These are phyloP conservation scores for Chlorella sp. DNA, from an alignment of 139 green algal genomes.

Conservation along the genomic window DNA sequence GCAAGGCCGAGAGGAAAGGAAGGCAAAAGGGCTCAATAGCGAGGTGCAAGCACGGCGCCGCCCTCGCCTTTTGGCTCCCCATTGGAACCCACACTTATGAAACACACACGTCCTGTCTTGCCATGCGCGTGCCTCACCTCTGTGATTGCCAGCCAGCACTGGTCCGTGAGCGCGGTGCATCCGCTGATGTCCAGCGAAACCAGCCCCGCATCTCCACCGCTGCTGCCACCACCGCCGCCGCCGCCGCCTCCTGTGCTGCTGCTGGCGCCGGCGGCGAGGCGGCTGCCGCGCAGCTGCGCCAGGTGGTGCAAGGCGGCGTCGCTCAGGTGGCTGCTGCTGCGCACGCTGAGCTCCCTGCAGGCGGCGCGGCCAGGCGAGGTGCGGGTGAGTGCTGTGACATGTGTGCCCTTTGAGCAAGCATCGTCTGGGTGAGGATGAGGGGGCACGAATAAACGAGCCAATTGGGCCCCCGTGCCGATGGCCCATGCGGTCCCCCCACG, in stretches of 20 bases:
- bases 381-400: not conserved
- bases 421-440: not conserved
- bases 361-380: not conserved
- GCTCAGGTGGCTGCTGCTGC: not conserved
- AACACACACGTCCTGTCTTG: not conserved
- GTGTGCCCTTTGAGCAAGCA: too few species aligned
- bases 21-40: too few species aligned
- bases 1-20: not conserved
- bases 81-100: not conserved
- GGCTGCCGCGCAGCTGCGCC: slow-evolving; percentile 1
- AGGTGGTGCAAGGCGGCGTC: slow-evolving; percentile 10
- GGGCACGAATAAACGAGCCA: not conserved
- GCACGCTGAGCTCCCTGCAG: slow-evolving; percentile 17
- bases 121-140: not conserved
- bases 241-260: not conserved
- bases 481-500: too few species aligned
- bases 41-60: too few species aligned
- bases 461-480: not conserved
- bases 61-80: too few species aligned
- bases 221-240: not conserved
- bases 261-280: not conserved
- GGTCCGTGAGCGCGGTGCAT: slow-evolving; percentile 2
- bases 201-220: not conserved
- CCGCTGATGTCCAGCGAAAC: slow-evolving; percentile 15
- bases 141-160: slow-evolving; percentile 21